phyloP scores from a whole-genome alignment of 2,329 filamentous ascomycete genomes.

The Talaromyces atroroseus region DNA sequence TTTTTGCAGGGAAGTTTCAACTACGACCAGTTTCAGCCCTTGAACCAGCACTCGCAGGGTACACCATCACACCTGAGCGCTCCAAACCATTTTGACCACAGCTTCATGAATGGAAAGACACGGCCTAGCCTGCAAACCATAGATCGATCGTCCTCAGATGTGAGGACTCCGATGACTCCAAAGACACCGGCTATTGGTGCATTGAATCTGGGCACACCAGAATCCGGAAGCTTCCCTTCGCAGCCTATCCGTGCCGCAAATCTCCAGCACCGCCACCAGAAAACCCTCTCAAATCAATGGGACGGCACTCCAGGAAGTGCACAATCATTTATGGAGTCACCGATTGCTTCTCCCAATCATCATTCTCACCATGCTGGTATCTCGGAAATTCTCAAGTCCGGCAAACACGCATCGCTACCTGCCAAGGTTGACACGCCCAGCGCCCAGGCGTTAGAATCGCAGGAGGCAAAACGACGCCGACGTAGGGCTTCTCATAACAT shows the following conservation, averaged over 20 bases:
- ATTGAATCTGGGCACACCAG: constrained; percentile 65
- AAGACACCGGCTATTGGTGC: constrained; percentile 73
- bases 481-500: constrained; percentile 93
- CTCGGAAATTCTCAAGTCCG: constrained; percentile 76
- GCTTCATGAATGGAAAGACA: constrained; percentile 54
- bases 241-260: constrained; percentile 69
- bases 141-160: constrained; percentile 68
- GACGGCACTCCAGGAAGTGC: constrained; percentile 79
- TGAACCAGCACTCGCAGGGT: constrained; percentile 50
- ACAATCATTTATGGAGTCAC: constrained; percentile 81
- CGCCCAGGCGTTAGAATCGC: constrained; percentile 60
- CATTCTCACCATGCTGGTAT: constrained; percentile 63
- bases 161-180: constrained; percentile 74
- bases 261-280: constrained; percentile 62
- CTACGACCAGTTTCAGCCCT: constrained; percentile 67
- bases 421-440: constrained; percentile 66
- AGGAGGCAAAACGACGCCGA: constrained; percentile 88
- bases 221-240: constrained; percentile 66
- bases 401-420: constrained; percentile 82
- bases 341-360: constrained; percentile 70
- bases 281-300: constrained; percentile 84
- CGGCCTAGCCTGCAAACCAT: constrained; percentile 58
- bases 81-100: constrained; percentile 47
- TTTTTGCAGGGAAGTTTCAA: constrained; percentile 71
- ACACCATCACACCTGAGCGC: constrained; percentile 32